Conservation (phyloP, 176 grass and related monocot species). For the Pontederia crassipes region DNA sequence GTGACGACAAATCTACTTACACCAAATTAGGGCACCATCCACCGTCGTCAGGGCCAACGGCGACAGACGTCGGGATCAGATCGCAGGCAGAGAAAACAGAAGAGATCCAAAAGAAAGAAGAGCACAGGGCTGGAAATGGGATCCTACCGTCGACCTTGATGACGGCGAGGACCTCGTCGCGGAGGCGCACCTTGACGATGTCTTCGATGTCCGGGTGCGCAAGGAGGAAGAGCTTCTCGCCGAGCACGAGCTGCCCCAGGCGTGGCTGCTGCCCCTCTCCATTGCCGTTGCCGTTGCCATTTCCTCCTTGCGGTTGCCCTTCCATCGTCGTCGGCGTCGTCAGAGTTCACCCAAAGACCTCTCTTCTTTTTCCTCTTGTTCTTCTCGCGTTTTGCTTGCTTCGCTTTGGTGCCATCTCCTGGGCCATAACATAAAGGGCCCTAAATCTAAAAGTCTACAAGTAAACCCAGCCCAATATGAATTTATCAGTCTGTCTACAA, state of each 20-base stretch:
- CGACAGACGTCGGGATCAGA: slow-evolving; percentile 2
- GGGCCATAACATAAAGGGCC: no score
- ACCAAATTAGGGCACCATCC: slow-evolving; percentile 18
- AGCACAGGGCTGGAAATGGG: neutral
- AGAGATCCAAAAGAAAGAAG: neutral
- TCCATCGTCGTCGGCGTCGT: no score
- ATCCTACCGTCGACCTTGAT: slow-evolving; percentile 65
- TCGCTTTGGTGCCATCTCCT: no score
- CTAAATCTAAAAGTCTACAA: no score
- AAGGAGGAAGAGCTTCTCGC: slow-evolving; percentile 83
- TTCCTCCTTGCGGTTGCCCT: neutral
- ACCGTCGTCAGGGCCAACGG: neutral
- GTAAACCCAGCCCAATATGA: no score
- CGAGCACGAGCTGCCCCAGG: slow-evolving; percentile 67
- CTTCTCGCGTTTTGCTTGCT: no score
- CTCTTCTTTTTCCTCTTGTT: no score
- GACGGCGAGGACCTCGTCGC: slow-evolving; percentile 60
- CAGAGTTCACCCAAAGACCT: no score
- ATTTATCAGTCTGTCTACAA: no score
- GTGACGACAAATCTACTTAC: slow-evolving; percentile 58
- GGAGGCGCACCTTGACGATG: slow-evolving; percentile 82
- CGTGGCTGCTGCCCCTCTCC: slow-evolving; percentile 50
- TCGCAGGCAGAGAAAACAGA: neutral
- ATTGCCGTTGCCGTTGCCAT: slow-evolving; percentile 16
- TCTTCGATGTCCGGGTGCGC: slow-evolving; percentile 71